phyloP scores from a whole-genome alignment of 192 early-diverging fungal species.

The Lunasporangiospora selenospora region DNA sequence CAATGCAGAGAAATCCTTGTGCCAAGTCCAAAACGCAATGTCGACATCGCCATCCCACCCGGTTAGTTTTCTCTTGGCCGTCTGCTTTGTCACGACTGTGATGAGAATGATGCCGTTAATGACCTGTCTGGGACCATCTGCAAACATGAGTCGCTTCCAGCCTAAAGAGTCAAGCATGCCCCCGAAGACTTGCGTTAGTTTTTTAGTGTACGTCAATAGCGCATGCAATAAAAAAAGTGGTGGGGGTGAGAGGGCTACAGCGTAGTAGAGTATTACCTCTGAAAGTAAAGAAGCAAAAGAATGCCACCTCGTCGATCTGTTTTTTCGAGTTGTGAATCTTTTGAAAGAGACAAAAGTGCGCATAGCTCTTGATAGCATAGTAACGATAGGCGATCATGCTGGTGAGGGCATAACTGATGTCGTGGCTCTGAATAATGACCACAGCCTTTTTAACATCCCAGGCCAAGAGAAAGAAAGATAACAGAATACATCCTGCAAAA shows the following conservation, averaged over 20 bases:
- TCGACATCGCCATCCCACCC: conserved; percentile 4
- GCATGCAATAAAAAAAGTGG: conserved; percentile 1
- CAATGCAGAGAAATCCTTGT: no score
- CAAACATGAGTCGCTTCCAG: conserved; percentile 79
- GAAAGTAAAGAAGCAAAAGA: conserved; percentile 78
- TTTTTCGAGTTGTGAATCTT: conserved; percentile 60
- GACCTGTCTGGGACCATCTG: conserved; percentile 76
- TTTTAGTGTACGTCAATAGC: conserved; percentile 4
- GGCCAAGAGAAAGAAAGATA: conserved; percentile 69
- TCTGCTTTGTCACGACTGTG: conserved; percentile 14
- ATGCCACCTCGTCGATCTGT: conserved; percentile 65
- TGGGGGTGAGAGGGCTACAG: no score
- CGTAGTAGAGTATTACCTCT: conserved; percentile 51
- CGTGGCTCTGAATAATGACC: conserved; percentile 59
- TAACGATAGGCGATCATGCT: conserved; percentile 69
- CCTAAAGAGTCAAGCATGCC: conserved; percentile 42
- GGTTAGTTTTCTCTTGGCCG: no score
- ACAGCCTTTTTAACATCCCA: conserved; percentile 70
- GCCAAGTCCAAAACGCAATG: no score
- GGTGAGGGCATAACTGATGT: conserved; percentile 75
- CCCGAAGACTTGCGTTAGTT: neutral
- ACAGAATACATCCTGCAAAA: conserved; percentile 58
- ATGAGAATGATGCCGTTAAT: conserved; percentile 56
- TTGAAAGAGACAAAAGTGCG: conserved; percentile 77
- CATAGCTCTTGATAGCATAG: conserved; percentile 69